Base-by-base conservation (phyloP, 768 basidiomycete genomes). In the Pleurotus djamor region DNA sequence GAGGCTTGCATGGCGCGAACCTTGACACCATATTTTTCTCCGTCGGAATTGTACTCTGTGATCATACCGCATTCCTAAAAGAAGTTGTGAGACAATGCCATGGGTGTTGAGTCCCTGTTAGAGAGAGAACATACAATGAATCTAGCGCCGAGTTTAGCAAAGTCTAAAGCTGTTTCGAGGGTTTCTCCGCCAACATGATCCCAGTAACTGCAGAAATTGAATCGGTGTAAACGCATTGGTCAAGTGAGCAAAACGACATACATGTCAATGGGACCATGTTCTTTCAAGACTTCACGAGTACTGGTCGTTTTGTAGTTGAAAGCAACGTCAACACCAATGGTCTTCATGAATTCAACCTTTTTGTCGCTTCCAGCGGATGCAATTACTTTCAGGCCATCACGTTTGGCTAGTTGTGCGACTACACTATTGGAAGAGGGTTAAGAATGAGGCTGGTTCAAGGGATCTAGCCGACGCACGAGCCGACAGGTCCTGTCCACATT, bases 121-220 rank as follows among this genome's bases (percentile, higher is more conserved):
- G 28, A 38, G 28, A 38, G 2, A 43, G 16, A 52, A 37, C 5
- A 61, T 62, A 65, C 64, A 13, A 79, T 69, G 57, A 82, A 74
- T 21, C 78, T 60, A 2, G 75, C 79, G 38, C 69, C 58, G 0
- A 55, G 62, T 0, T 72, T 72, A 6, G 79, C 65, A 45, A 71
- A 69, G 5, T 71, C 64, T 32, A 83, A 59, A 5, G 76, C 80
- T n/a, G 73, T 67, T 37, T 83, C 80, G 8, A 83, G 71, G 4
- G 68, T 73, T 57, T 78, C 74, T 9, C 81, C 80, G 1, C 79
- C 79, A 13, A 80, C 79, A 45, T 64, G 62, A 49, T 64, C 62
- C 64, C 61, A 65, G 52, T 51, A 65, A 45, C 75, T 65, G 45
- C 16, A 10, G 45, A 47, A 47, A 17, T 1, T 3, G 45, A 47